Conservation (phyloP, 176 grass and related monocot species). For the Avena eriantha region DNA sequence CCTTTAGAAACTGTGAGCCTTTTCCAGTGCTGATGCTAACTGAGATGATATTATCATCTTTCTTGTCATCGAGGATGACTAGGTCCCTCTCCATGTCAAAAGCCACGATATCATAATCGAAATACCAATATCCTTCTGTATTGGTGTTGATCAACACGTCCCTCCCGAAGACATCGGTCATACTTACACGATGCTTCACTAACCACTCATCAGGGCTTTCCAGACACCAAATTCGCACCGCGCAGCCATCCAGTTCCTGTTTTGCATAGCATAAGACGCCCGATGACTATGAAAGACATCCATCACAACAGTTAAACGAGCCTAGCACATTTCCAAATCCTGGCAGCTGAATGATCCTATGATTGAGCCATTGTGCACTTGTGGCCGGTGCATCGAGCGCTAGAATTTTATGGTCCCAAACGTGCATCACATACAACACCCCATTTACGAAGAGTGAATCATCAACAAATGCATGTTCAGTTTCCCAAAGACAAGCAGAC, state of each 20-base stretch:
- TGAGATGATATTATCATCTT: conserved; percentile 6
- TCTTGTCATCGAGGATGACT: not conserved
- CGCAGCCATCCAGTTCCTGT: not conserved
- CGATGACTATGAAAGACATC: conserved; percentile 17
- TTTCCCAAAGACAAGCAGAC: not conserved
- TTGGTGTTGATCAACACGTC: not conserved
- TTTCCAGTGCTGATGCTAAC: conserved; percentile 28
- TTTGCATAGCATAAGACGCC: conserved; percentile 25
- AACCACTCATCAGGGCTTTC: conserved; percentile 29
- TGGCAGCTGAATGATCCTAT: conserved; percentile 10
- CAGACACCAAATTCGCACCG: conserved; percentile 38
- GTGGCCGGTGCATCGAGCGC: not conserved
- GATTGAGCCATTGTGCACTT: not conserved
- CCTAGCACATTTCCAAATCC: not conserved
- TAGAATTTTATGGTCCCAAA: not conserved
- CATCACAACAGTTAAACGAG: not conserved
- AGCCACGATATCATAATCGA: conserved; percentile 19
- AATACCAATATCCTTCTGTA: not conserved
- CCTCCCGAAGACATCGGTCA: not conserved
- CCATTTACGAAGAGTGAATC: not conserved
- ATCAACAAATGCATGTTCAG: not conserved
- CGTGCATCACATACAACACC: not conserved
- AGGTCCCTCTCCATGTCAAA: conserved; percentile 25
- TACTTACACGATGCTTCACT: conserved; percentile 23
- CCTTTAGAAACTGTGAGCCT: not conserved